Conservation (phyloP, 345 rosid genomes). For the Toxicodendron radicans region DNA sequence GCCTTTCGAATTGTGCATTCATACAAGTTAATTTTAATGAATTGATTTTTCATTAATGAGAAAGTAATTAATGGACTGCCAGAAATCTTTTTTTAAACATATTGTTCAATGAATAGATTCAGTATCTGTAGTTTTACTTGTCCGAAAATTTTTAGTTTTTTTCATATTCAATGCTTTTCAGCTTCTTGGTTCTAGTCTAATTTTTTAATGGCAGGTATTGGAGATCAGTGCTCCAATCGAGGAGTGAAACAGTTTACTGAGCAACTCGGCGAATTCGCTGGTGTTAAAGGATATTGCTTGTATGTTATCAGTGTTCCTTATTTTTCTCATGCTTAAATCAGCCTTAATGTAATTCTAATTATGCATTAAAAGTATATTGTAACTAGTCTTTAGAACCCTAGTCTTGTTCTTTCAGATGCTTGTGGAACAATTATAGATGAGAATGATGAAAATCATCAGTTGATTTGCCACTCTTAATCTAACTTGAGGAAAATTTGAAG, state of each 20-base stretch:
- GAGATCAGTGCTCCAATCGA: constrained; percentile 64
- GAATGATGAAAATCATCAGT: not conserved
- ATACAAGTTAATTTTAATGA: not conserved
- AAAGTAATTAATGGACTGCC: not conserved
- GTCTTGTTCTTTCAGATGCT: not conserved
- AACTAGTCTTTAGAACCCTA: not conserved
- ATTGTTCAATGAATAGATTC: not conserved
- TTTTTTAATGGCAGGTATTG: constrained; percentile 57
- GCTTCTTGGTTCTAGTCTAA: not conserved
- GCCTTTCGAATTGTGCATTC: not conserved
- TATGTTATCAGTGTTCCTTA: constrained; percentile 32
- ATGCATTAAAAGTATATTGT: not conserved
- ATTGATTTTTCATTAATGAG: not conserved
- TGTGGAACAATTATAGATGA: not conserved
- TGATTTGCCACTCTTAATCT: not conserved
- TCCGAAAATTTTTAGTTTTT: not conserved
- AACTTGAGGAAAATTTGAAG: not conserved
- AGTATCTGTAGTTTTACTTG: not conserved
- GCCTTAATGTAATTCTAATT: not conserved
- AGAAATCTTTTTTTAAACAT: not conserved
- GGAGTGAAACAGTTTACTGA: constrained; percentile 69
- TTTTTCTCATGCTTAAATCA: not conserved
- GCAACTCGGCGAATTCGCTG: constrained; percentile 53
- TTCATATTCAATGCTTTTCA: not conserved
- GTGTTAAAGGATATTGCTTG: constrained; percentile 82